Evolutionary conservation across 2,329 filamentous ascomycete species (phyloP), one percentile per base, ranked within the genome.

Genomic region (Aspergillus aculeatinus): DNA sequence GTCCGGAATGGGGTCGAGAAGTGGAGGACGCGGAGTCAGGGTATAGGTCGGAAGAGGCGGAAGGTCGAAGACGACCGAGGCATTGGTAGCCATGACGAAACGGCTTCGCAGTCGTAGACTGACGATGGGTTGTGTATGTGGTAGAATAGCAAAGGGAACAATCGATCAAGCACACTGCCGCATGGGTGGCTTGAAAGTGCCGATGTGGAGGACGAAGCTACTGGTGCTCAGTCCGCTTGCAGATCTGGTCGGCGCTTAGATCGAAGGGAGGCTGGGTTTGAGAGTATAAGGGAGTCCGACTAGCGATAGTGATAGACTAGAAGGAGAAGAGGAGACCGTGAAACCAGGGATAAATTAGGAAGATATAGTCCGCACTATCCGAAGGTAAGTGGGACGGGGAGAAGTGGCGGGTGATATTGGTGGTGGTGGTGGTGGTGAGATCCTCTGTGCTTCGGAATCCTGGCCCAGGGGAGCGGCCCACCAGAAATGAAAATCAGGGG

Each of bases 1-100:
- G 79, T 99, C 95, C 60, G 92, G 87, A 19, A 96, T 83, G 77
- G 88, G 89, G 48, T 91, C 80, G 61, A 97, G 75, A 58, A 97
- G 81, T 59, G 92, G 86, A 63, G 87, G 83, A 50, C 89, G 86
- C 9, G 87, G 87, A 65, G 81, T 81, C 59, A 95, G 80, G 25
- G 86, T 87, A 80, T 96, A 97, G n/a, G 84, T 78, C 52, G 95
- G 94, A 49, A 98, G 87, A 55, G 93, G 91, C 67, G 94, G 93
- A 56, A 98, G 85, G 70, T 87, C 86, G 77, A 66, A 68, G 50
- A 65, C 63, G 64, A 70, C 59, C 33, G 76, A 75, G 31, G 69
- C 62, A 64, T 78, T 78, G 49, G 64, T 63, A 58, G 73, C 72
- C 74, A 77, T 76, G 55, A 55, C 51, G 11, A 50, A 47, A 55